These are phyloP conservation scores for Nigrospora sphaerica DNA, from an alignment of 2,329 filamentous ascomycete species.

Conservation along the genomic window DNA sequence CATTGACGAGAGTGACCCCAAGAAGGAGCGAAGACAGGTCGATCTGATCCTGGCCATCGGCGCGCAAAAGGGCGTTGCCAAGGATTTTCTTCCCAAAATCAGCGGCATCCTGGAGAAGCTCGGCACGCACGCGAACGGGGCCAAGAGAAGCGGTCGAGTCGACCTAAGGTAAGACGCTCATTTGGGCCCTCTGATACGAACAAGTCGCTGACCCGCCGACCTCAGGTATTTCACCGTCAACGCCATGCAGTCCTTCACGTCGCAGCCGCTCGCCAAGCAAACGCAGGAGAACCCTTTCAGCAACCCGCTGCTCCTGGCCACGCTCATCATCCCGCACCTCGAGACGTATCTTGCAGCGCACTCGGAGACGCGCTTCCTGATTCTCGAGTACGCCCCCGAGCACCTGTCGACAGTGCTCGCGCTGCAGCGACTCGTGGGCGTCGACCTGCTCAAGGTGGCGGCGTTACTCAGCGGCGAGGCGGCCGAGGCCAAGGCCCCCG, in stretches of 20 bases:
- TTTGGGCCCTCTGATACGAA: neutral
- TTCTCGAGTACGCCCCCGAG: constrained; percentile 51
- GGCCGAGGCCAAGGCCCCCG: constrained; percentile 13
- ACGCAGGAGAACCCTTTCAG: constrained; percentile 46
- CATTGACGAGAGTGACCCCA: constrained; percentile 18
- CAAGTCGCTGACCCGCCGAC: too few species aligned
- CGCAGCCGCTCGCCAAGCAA: constrained; percentile 42
- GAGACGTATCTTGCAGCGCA: constrained; percentile 52
- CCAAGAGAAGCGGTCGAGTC: constrained; percentile 47
- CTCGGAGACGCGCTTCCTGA: constrained; percentile 43
- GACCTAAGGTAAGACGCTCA: constrained; percentile 46
- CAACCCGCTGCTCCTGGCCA: constrained; percentile 47
- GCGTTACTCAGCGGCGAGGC: constrained; percentile 43
- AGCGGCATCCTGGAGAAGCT: constrained; percentile 47
- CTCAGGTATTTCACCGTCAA: constrained; percentile 52
- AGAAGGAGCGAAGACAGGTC: constrained; percentile 30
- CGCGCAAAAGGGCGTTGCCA: constrained; percentile 45
- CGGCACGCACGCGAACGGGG: constrained; percentile 40
- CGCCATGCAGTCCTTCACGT: constrained; percentile 51
- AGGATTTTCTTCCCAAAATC: constrained; percentile 39
- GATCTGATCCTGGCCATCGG: constrained; percentile 57
- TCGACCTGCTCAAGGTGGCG: constrained; percentile 50
- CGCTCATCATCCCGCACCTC: constrained; percentile 51
- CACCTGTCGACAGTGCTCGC: constrained; percentile 51
- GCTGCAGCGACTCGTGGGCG: constrained; percentile 49